Base-by-base conservation (phyloP, 2,329 filamentous ascomycete genomes). In the Aphanoascus verrucosus region DNA sequence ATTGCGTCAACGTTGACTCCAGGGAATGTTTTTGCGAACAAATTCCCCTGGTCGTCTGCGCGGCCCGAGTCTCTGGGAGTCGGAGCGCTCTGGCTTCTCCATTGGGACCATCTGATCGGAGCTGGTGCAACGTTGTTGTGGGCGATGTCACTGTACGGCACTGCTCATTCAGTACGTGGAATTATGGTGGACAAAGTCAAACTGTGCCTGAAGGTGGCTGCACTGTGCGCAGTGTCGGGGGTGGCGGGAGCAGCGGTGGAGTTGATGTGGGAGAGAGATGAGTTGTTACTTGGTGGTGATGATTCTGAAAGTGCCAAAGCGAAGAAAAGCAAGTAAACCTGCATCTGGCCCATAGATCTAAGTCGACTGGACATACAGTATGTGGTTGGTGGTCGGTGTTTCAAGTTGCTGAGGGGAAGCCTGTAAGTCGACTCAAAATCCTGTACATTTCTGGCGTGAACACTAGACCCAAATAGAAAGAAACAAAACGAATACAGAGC, bases 241-340 rank as follows among this genome's bases (percentile, higher is more conserved):
- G 74, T 75, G 1, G 65, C 68, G 20, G 75, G 70, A 3, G 69
- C 71, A 17, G 68, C 70, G 6, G 68, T 74, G 5, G 65, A 70
- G 42, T 61, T 76, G 52, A 63, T 78, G 14, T 77, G 76, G 76
- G 70, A 73, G 58, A 69, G 75, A 51, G 76, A 79, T 62, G 71
- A 75, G 56, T 41, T 71, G 31, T 62, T 73, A 1, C 61, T 72
- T 20, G 41, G 32, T 58, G 56, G 57, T 49, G 60, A 66, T 53
- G 64, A 65, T 53, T 64, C 64, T 57, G 67, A 63, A 37, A 67
- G 61, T 41, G 59, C 62, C 32, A 64, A 60, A 54, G 59, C 54
- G 47, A 66, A 65, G 32, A 67, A 71, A 42, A 45, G 46, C 19
- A 15, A 38, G 32, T 43, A 44, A 20, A 32, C 14, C 35, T 38